Evolutionary conservation across 345 rosid species (phyloP), one percentile per base, ranked within the genome.

Genomic region (Noccaea caerulescens): DNA sequence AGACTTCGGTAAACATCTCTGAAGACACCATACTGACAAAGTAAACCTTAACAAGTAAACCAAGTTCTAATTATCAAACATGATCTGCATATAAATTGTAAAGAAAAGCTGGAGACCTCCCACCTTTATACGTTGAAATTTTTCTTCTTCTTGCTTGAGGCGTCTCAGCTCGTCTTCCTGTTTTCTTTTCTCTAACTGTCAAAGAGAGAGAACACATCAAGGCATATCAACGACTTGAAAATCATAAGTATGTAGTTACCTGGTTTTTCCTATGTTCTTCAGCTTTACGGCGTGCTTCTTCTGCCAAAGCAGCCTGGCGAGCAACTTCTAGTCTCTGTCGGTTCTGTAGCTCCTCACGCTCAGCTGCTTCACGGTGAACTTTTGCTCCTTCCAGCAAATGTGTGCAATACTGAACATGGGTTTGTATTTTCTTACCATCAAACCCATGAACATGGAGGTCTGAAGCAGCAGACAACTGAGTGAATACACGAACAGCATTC

Each of bases 221-320:
- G 68, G 30, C 47, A 69, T 66, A 63, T 46, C 49, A 59, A 8
- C 13, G 16, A 10, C 53, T 32, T 53, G 32, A 36, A 30, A 16
- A 50, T 23, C 30, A 36, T 23, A 50, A 63, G 37, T 25, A 34
- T n/a, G 14, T 27, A 69, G 13, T 71, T 39, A 94, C 99, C 96
- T 87, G 93, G 71, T 80, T 73, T 82, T 94, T 94, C 77, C 90
- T 88, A 76, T 94, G 96, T 76, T 91, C 99, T 84, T 91, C 96
- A 11, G 96, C 99, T 79, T 89, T 89, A 49, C 96, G 97, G 55
- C 99, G 95, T 72, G 97, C 99, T 78, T 94, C 97, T 81, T 91
- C 96, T 32, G 99, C 99, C 86, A 88, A 79, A 49, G 93, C 92
- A 81, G 89, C 86, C 84, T 91, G 98, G 60, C 95, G 96, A 72